These are phyloP conservation scores for Candida ipomoeae DNA, from an alignment of 805 yeast genomes.

Conservation along the genomic window DNA sequence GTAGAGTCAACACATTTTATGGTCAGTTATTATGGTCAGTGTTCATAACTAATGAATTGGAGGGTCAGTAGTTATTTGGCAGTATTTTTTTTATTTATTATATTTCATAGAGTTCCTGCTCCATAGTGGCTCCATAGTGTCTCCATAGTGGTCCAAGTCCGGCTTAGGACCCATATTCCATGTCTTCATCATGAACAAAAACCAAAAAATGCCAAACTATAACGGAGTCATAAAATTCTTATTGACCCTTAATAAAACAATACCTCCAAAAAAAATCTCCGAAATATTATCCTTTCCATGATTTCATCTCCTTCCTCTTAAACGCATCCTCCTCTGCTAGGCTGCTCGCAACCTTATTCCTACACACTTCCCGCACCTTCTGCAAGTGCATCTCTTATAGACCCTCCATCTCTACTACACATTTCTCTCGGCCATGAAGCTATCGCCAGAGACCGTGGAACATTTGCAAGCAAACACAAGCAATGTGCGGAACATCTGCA, in stretches of 20 bases:
- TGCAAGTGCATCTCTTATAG: not conserved
- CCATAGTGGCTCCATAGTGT: no score
- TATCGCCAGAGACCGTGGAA: slow-evolving; percentile 60
- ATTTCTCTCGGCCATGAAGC: slow-evolving; percentile 36
- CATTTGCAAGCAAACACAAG: slow-evolving; percentile 66
- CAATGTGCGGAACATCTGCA: slow-evolving; percentile 83
- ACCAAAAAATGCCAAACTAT: no score
- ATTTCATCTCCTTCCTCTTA: not conserved
- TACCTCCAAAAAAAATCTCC: no score
- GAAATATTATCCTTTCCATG: no score
- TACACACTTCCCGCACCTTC: slow-evolving; percentile 1
- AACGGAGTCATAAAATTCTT: no score
- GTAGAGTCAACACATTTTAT: no score
- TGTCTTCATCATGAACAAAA: not conserved
- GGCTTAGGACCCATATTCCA: not conserved
- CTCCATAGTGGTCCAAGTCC: not conserved
- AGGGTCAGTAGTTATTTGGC: no score
- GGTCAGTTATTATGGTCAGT: no score
- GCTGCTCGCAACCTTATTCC: not conserved
- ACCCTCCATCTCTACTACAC: not conserved
- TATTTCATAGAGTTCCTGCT: no score
- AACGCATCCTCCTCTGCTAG: not conserved
- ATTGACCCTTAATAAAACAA: no score
- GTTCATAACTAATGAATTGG: no score
- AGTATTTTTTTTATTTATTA: no score